Base-by-base conservation (phyloP, 371 early-diverging fungal genomes). In the Sporodiniella umbellata region DNA sequence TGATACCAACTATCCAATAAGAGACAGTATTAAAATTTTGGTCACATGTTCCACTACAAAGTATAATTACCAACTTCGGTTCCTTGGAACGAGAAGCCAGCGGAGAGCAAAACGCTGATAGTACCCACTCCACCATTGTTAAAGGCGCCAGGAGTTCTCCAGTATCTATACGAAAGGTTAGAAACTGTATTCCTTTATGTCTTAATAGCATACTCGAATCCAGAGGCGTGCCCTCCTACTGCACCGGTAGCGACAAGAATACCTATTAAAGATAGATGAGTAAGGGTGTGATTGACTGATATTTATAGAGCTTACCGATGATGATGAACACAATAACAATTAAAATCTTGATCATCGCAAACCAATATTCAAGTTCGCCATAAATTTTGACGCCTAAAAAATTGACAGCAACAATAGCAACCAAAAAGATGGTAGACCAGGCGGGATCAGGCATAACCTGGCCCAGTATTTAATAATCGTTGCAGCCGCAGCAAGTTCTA, bases 61-160 rank as follows among this genome's bases (percentile, higher is more conserved):
- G 35, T 12, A 48, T 45, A 10, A 19, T 46, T 72, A 68, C 68
- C 74, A 53, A 87, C 64, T 64, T 85, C 90, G 1, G 90, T 89
- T 19, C 92, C 94, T 37, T 91, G 90, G 77, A 89, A 92, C 31
- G 87, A 80, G 58, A 88, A 94, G 53, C 89, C 91, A 19, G 86
- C 88, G 46, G 86, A 64, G 43, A 90, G 59, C 56, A 88, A 79
- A 19, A 87, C 82, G 56, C 83, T 75, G 40, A 90, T 60, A 24
- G 86, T 68, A 14, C 87, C 89, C 23, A 88, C 64, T 25, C 78
- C 87, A 44, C 85, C 85, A 44, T 84, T 82, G 56, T 85, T 86
- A 38, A 91, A 90, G 4, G 90, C 91, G 17, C 89, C 93, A 4
- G 78, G 79, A 45, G 75, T 60, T 10, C 64, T 62, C 90, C 90